Base-by-base conservation (phyloP, 164 flowering plant species). In the Vitis rotundifolia region DNA sequence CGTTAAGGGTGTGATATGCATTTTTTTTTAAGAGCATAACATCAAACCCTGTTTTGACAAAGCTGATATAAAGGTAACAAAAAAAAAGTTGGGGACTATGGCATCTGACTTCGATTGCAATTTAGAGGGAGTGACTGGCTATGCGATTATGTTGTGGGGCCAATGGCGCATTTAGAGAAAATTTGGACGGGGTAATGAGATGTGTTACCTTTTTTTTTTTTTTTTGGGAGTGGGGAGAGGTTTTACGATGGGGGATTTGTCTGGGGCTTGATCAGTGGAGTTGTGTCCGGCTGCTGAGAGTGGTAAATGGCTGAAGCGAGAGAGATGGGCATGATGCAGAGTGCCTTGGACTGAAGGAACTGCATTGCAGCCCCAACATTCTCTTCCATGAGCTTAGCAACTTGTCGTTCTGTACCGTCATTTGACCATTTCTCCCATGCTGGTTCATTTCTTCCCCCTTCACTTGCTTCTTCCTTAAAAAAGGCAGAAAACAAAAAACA, bases 301-400 rank as follows among this genome's bases (percentile, higher is more conserved):
- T 79, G 83, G 72, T 83, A 91, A 68, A 91, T 87, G 8, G 89
- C 85, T 0, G 85, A 60, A 29, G 97, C 97, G 3, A 89, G 89
- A 18, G 93, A 86, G 54, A 87, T 75, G 12, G 93, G 97, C 97
- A 91, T 91, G 62, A 89, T 85, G 81, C 97, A 91, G 8, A 89
- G 88, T 50, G 88, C 87, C 76, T 91, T 91, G 66, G 94, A 86
- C 75, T 91, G 97, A 54, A 91, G 94, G 75, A 82, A 85, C 54
- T 88, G 94, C 97, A 89, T 89, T 1, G 94, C 97, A 18, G 93
- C 88, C 22, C 97, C 93, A 19, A 89, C 79, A 57, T 91, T 89
- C 82, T 89, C 91, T 78, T 88, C 91, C 94, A 89, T 91, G 55
- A 91, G 88, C 85, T 86, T 91, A 9, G 89, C 92, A 16, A 91